Evolutionary conservation across 257 asterid genomes (phyloP).

Genomic region (Galeopsis tetrahit): DNA sequence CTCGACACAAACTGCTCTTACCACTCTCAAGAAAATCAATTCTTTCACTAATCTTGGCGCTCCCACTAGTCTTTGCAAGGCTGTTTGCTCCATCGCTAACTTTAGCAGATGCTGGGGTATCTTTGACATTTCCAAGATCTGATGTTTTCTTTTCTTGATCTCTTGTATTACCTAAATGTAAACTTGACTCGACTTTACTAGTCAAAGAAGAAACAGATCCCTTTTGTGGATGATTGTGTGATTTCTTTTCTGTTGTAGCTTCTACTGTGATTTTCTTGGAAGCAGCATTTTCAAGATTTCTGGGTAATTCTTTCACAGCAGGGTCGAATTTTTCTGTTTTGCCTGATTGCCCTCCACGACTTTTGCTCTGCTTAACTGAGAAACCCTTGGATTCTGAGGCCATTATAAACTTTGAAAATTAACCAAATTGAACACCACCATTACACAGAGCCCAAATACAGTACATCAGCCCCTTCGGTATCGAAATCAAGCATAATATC

Average conservation of each 20-base stretch:
- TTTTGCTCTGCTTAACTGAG: conserved; percentile 48
- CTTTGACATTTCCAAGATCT: conserved; percentile 43
- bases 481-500: conserved; percentile 39
- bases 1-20: conserved; percentile 85
- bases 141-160: conserved; percentile 46
- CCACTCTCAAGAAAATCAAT: conserved; percentile 75
- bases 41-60: conserved; percentile 57
- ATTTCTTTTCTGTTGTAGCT: conserved; percentile 33
- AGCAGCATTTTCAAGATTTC: conserved; percentile 35
- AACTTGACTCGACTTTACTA: conserved; percentile 53
- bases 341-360: conserved; percentile 40
- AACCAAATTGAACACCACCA: conserved; percentile 30
- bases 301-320: conserved; percentile 38
- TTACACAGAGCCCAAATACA: conserved; percentile 28
- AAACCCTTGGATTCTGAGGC: conserved; percentile 56
- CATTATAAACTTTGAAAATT: conserved; percentile 41
- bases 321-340: conserved; percentile 42
- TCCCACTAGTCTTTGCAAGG: conserved; percentile 61
- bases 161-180: conserved; percentile 50
- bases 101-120: conserved; percentile 50
- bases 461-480: conserved; percentile 24
- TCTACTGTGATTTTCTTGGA: conserved; percentile 40
- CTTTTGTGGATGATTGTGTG: conserved; percentile 34
- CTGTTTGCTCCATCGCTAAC: conserved; percentile 58
- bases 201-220: conserved; percentile 45